These are phyloP conservation scores for Phytopythium mirpurense DNA, from an alignment of 352 stramenopile genomes.

Conservation along the genomic window DNA sequence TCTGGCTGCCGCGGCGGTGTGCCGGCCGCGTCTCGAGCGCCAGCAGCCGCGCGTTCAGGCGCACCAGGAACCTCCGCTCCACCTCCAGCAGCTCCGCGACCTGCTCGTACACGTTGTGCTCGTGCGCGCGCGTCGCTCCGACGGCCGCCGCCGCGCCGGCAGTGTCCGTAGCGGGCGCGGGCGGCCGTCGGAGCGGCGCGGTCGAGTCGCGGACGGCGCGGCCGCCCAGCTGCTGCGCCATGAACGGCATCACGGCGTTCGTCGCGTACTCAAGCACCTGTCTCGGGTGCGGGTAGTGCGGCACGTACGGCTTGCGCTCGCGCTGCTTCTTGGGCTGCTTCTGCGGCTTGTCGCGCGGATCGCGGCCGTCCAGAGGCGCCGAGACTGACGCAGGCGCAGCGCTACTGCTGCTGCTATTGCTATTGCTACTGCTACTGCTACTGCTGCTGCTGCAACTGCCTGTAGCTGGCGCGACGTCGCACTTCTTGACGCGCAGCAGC, in stretches of 20 bases:
- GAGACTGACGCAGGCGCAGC: no score
- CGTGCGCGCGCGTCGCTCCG: background rate
- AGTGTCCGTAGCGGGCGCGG: background rate
- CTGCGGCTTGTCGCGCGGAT: constrained; percentile 23
- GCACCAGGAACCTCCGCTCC: constrained; percentile 42
- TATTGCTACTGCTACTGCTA: no score
- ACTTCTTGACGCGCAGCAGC: constrained; percentile 84
- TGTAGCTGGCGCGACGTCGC: constrained; percentile 30
- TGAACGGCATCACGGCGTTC: constrained; percentile 65
- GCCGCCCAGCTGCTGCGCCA: constrained; percentile 36
- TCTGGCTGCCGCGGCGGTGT: constrained; percentile 63
- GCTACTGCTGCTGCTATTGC: no score
- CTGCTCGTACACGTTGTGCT: constrained; percentile 43
- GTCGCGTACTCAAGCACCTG: constrained; percentile 74
- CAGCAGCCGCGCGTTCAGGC: constrained; percentile 65
- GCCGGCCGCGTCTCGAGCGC: constrained; percentile 42
- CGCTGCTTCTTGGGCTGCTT: constrained; percentile 8
- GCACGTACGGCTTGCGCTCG: constrained; percentile 26
- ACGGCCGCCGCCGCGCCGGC: background rate
- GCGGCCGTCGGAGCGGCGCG: background rate
- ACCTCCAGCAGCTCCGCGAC: constrained; percentile 71
- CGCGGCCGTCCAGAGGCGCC: background rate
- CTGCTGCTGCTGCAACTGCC: no score
- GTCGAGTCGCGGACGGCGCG: background rate
- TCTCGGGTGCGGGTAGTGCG: constrained; percentile 61